These are phyloP conservation scores for Theileria parva DNA, from an alignment of 169 alveolate species.

Conservation along the genomic window DNA sequence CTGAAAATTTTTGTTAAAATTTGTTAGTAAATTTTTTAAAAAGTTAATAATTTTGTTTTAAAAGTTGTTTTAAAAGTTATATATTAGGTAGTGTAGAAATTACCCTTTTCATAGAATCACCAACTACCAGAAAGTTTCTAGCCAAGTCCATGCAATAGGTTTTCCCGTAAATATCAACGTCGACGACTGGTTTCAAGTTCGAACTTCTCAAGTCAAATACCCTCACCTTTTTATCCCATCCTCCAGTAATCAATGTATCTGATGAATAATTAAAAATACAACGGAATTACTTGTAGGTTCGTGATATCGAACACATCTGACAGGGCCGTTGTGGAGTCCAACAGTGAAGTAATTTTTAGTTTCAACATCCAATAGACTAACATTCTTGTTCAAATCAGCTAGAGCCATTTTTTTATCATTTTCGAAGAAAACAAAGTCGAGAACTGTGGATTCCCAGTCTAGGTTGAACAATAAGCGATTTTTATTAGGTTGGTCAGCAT, in stretches of 20 bases:
- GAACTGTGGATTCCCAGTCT: slow-evolving; percentile 42
- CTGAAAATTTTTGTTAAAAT: slow-evolving; percentile 6
- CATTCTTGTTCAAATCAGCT: slow-evolving; percentile 50
- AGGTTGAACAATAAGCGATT: slow-evolving; percentile 11
- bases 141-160: slow-evolving; percentile 65
- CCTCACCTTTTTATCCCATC: slow-evolving; percentile 63
- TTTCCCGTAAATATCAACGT: slow-evolving; percentile 63
- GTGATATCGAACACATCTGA: slow-evolving; percentile 50
- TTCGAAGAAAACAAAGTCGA: slow-evolving; percentile 58
- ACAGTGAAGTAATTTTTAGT: slow-evolving; percentile 26
- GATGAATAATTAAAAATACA: neutral
- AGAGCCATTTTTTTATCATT: slow-evolving; percentile 50
- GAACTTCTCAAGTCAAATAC: slow-evolving; percentile 48
- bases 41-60: neutral
- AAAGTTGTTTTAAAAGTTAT: neutral
- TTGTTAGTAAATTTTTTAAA: neutral
- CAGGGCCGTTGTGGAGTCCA: slow-evolving; percentile 63
- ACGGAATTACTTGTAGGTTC: slow-evolving; percentile 28
- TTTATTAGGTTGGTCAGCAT: slow-evolving; percentile 12
- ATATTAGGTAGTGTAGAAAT: neutral
- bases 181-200: slow-evolving; percentile 40
- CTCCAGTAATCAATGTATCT: slow-evolving; percentile 54
- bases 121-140: slow-evolving; percentile 59
- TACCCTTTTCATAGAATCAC: slow-evolving; percentile 67
- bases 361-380: slow-evolving; percentile 47